Conservation (phyloP, 163 green algal genomes). For the Botryococcus braunii region DNA sequence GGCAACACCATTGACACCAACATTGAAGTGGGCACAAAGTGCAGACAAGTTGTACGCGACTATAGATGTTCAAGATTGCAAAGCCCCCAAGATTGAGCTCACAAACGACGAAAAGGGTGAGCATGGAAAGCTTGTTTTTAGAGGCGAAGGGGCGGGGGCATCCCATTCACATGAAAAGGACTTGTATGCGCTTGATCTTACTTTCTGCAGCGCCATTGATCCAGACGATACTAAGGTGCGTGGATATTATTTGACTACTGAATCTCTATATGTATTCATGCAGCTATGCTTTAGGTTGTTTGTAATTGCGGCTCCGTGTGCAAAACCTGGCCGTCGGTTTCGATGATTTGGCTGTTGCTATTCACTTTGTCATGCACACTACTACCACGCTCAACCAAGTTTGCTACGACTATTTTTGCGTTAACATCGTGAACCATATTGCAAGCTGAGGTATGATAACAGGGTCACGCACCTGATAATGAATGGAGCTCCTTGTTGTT, state of each 20-base stretch:
- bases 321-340: no score
- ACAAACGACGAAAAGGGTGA: constrained; percentile 35
- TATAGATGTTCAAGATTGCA: constrained; percentile 64
- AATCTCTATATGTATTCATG: constrained; percentile 39
- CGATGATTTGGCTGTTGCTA: no score
- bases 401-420: no score
- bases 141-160: constrained; percentile 27
- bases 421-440: no score
- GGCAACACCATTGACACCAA: constrained; percentile 32
- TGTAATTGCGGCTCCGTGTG: background rate
- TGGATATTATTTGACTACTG: no score
- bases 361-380: no score
- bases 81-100: constrained; percentile 21
- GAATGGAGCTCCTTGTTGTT: no score
- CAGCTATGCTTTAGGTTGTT: constrained; percentile 46
- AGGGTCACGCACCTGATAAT: no score
- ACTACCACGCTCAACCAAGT: no score
- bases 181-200: constrained; percentile 47
- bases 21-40: constrained; percentile 61
- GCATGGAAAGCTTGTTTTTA: constrained; percentile 35
- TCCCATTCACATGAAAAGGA: constrained; percentile 31
- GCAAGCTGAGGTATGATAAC: no score
- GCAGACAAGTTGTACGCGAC: constrained; percentile 58
- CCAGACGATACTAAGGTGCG: background rate
- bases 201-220: constrained; percentile 27